Conservation (phyloP, 2,329 filamentous ascomycete genomes). For the Paraconiothyrium brasiliense region DNA sequence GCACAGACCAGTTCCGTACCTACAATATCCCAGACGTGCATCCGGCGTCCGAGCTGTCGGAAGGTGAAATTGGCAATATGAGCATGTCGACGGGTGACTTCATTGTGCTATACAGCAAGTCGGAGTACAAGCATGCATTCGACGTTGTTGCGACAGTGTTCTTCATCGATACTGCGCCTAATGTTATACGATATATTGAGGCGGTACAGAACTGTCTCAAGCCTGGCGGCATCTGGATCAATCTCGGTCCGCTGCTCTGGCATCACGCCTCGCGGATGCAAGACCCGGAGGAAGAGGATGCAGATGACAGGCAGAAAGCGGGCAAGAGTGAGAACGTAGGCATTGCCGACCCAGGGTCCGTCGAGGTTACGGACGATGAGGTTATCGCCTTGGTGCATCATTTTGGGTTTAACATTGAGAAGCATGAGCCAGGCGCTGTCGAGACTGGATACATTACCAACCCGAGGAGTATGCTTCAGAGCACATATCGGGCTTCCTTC, state of each 20-base stretch:
- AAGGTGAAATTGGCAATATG: constrained; percentile 62
- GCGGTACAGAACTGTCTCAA: constrained; percentile 81
- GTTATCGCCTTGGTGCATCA: constrained; percentile 77
- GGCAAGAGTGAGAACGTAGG: constrained; percentile 56
- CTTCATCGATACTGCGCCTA: constrained; percentile 97
- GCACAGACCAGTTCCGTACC: constrained; percentile 76
- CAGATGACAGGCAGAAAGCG: constrained; percentile 41
- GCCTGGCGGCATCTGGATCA: constrained; percentile 83
- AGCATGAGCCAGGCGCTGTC: constrained; percentile 63
- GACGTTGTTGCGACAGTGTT: constrained; percentile 90
- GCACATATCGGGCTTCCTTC: constrained; percentile 78
- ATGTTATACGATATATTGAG: constrained; percentile 88
- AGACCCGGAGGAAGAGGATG: constrained; percentile 16
- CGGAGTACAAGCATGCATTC: constrained; percentile 69
- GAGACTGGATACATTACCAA: constrained; percentile 89
- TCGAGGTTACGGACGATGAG: constrained; percentile 91
- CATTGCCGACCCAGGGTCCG: constrained; percentile 87
- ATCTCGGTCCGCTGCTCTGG: constrained; percentile 91
- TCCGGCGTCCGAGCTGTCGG: constrained; percentile 49
- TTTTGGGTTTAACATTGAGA: constrained; percentile 80
- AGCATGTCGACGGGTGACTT: constrained; percentile 95
- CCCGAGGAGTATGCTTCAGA: constrained; percentile 83
- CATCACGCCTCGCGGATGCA: constrained; percentile 85
- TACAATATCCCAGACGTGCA: constrained; percentile 81
- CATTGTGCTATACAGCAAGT: constrained; percentile 79